Base-by-base conservation (phyloP, 2,329 filamentous ascomycete species). In the Apiospora pterosperma region DNA sequence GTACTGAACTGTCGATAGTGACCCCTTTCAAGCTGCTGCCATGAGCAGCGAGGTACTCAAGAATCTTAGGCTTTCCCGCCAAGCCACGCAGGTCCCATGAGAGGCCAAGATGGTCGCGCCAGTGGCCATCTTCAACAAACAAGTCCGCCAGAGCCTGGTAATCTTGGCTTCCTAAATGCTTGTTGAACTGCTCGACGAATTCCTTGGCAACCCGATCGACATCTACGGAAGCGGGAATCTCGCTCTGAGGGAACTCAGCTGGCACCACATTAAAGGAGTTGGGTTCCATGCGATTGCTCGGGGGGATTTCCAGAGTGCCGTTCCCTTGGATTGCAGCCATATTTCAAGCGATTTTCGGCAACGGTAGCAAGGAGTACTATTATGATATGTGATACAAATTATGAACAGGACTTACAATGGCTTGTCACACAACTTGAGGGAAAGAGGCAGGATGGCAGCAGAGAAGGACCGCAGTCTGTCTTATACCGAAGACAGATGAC, bases 91-190 rank as follows among this genome's bases (percentile, higher is more conserved):
- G 82, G 44, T 83, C 80, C 86, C 85, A 89, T 0, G 84, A 81
- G 1, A 88, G 71, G 23, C 80, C 82, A 0, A 89, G 76, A 52
- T 87, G 84, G 68, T 89, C 86, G 10, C 86, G 81, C 86, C 85
- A 88, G 73, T 81, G 87, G 63, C 83, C 81, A 23, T 82, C 76
- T 1, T 76, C 68, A 3, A 78, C 69, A 58, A 87, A 82, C 4
- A 85, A 74, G 1, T 68, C 63, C 0, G 78, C 70, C 0, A 82
- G 48, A 1, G 71, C 69, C 2, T 67, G 41, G 48, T 77, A 70
- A 62, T 84, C 76, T 3, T 76, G 71, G 12, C 68, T 71, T 5
- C 69, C 63, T 0, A 87, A 65, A 0, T 73, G 64, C 0, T 72
- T 63, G 19, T 85, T 69, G 6, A 82, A 65, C 1, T 74, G 65